A percentile compares a stretch with the other conserved stretches of the same genome.
Evolutionary conservation across 371 early-diverging fungal species (phyloP).

Genomic region (Furculomyces boomerangus): DNA sequence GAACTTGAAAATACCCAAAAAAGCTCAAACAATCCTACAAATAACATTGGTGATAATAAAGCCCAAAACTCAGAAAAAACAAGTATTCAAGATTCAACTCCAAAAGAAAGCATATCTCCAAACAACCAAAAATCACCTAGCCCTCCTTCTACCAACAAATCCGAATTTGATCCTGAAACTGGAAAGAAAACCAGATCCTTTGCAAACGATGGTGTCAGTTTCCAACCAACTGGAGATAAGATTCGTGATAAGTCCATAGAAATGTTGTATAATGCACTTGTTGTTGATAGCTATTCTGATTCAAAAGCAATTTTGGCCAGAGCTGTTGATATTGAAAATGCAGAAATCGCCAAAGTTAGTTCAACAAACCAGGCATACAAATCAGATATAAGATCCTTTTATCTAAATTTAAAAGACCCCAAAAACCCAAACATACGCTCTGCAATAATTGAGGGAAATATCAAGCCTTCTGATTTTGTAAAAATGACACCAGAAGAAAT

Average conservation of each 20-base stretch:
- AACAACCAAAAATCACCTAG: background rate
- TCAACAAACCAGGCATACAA: slow-evolving; percentile 43
- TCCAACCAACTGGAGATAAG: slow-evolving; percentile 36
- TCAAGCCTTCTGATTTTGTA: slow-evolving; percentile 43
- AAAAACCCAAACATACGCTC: slow-evolving; percentile 62
- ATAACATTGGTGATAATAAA: background rate
- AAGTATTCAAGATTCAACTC: background rate
- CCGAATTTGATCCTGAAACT: too few relatives aligned
- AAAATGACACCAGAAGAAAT: slow-evolving; percentile 71
- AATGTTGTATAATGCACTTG: slow-evolving; percentile 66
- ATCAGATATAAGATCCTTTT: slow-evolving; percentile 57
- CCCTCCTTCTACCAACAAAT: too few relatives aligned
- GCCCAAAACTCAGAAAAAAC: background rate
- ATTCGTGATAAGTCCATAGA: slow-evolving; percentile 69
- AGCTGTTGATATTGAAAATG: slow-evolving; percentile 46
- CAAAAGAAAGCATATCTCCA: background rate
- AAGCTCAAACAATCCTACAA: background rate
- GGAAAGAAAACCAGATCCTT: slow-evolving; percentile 13
- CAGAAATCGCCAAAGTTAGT: slow-evolving; percentile 35
- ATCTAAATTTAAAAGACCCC: slow-evolving; percentile 64
- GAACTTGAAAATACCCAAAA: too few relatives aligned
- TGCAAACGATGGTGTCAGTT: slow-evolving; percentile 13
- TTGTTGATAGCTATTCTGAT: slow-evolving; percentile 35
- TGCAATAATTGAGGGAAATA: slow-evolving; percentile 47
- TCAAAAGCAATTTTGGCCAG: slow-evolving; percentile 30